Evolutionary conservation across 2,329 filamentous ascomycete genomes (phyloP).

Genomic region (Diaporthe australafricana): DNA sequence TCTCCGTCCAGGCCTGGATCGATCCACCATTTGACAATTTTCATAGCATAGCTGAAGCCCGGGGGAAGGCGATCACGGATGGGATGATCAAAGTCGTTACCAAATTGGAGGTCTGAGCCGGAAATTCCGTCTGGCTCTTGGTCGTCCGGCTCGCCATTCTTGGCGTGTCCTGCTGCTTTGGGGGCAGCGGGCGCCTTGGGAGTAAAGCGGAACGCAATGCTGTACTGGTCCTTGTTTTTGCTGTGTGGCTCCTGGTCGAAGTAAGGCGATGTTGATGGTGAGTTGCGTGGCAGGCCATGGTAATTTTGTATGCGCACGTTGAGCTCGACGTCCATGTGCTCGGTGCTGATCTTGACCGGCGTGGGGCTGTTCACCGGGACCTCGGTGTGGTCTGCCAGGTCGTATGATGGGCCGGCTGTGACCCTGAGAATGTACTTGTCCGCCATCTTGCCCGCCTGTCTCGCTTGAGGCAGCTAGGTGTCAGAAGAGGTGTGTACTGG

Average conservation of each 20-base stretch:
- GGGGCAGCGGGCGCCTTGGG: slow-evolving; percentile 63
- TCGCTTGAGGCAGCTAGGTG: background rate
- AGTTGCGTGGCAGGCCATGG: slow-evolving; percentile 76
- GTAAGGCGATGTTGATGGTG: slow-evolving; percentile 79
- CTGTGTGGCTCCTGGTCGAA: slow-evolving; percentile 78
- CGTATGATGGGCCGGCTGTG: slow-evolving; percentile 83
- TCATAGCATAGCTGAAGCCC: slow-evolving; percentile 86
- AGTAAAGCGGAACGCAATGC: slow-evolving; percentile 81
- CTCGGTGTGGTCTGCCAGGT: slow-evolving; percentile 75
- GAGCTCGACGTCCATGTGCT: slow-evolving; percentile 74
- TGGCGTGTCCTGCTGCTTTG: slow-evolving; percentile 32
- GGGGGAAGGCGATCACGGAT: slow-evolving; percentile 88
- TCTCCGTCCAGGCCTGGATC: slow-evolving; percentile 94
- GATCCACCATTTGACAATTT: slow-evolving; percentile 88
- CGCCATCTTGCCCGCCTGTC: slow-evolving; percentile 57
- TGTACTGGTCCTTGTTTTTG: slow-evolving; percentile 81
- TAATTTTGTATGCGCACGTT: slow-evolving; percentile 79
- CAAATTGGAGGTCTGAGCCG: slow-evolving; percentile 84
- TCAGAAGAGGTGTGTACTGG: background rate
- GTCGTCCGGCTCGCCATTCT: slow-evolving; percentile 40
- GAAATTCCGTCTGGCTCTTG: slow-evolving; percentile 62
- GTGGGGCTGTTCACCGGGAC: slow-evolving; percentile 80
- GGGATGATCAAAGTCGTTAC: slow-evolving; percentile 94
- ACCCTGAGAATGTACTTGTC: slow-evolving; percentile 84
- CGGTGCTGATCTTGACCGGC: slow-evolving; percentile 71